These are phyloP conservation scores for Tremellales sp. DNA, from an alignment of 1,284 basidiomycete genomes.

Conservation along the genomic window DNA sequence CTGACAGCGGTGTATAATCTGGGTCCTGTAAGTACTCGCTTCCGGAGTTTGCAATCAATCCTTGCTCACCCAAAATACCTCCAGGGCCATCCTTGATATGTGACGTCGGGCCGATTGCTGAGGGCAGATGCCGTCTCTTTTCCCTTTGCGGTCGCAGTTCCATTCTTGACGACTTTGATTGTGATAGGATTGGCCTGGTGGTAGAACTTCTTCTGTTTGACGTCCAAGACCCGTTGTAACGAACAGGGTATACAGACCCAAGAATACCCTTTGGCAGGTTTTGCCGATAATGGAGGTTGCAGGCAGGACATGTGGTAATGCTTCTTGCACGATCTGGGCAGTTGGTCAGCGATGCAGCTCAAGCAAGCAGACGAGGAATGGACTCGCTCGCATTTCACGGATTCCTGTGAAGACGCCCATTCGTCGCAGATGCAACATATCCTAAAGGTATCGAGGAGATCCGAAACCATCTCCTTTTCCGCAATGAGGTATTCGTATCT, in stretches of 20 bases:
- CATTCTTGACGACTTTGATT: no score
- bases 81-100: conserved; percentile 72
- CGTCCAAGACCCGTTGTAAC: conserved; percentile 78
- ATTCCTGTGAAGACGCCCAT: conserved; percentile 75
- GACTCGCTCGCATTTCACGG: conserved; percentile 77
- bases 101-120: conserved; percentile 71
- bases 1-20: conserved; percentile 86
- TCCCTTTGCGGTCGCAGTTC: conserved; percentile 58
- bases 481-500: conserved; percentile 94
- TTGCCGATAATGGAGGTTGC: conserved; percentile 85
- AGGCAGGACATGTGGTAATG: conserved; percentile 96
- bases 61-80: conserved; percentile 84
- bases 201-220: conserved; percentile 65
- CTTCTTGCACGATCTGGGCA: conserved; percentile 70
- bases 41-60: conserved; percentile 7
- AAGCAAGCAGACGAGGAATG: neutral
- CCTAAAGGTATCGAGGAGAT: conserved; percentile 81
- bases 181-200: conserved; percentile 54
- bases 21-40: conserved; percentile 9
- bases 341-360: neutral
- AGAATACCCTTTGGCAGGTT: conserved; percentile 93
- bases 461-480: conserved; percentile 86
- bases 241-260: conserved; percentile 97
- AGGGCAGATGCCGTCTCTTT: conserved; percentile 59
- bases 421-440: conserved; percentile 78